Conservation (phyloP, 345 rosid genomes). For the Eucalyptus cloeziana region DNA sequence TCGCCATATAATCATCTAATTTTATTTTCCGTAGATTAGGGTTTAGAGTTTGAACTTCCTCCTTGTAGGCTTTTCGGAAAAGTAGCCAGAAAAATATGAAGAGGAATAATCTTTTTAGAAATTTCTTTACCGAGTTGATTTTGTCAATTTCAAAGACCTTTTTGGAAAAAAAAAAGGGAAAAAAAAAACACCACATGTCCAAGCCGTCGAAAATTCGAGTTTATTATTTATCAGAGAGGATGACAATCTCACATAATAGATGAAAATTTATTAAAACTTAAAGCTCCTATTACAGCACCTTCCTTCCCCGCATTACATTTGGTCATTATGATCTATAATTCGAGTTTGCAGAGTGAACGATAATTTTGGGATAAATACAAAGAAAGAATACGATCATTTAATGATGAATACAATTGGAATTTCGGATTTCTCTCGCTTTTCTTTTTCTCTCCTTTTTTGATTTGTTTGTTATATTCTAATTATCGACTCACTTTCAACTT, state of each 20-base stretch:
- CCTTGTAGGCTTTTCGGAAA: neutral
- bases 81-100: neutral
- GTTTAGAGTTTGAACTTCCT: neutral
- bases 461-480: no score
- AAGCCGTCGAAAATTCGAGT: neutral
- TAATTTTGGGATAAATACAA: neutral
- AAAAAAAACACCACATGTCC: neutral
- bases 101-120: neutral
- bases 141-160: neutral
- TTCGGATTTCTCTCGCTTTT: neutral
- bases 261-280: neutral
- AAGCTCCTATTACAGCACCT: neutral
- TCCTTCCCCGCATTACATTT: neutral
- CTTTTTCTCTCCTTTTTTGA: no score
- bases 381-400: neutral
- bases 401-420: neutral
- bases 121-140: neutral
- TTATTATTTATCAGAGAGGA: neutral
- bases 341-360: neutral
- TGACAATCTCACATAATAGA: neutral
- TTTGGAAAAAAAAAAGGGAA: neutral
- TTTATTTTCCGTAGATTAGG: neutral
- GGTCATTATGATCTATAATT: neutral
- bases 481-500: no score
- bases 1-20: neutral